A percentile compares a stretch with the other conserved stretches of the same genome.
These are phyloP conservation scores for Chrysoporthe deuterocubensis DNA, from an alignment of 2,329 filamentous ascomycete species.

Conservation along the genomic window DNA sequence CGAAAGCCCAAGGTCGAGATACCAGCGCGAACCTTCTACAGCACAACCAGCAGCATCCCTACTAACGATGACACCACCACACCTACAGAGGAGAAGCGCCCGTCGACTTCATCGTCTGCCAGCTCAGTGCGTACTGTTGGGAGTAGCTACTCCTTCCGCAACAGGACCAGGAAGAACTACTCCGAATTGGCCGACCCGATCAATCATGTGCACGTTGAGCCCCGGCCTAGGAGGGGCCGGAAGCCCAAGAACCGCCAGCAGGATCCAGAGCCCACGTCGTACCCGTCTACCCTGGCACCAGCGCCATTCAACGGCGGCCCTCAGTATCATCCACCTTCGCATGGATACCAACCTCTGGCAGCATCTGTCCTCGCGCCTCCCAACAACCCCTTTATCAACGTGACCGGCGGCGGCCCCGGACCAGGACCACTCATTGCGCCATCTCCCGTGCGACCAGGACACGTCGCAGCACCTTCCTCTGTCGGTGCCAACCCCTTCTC, in stretches of 20 bases:
- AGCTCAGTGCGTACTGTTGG: slow-evolving; percentile 53
- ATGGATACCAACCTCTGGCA: slow-evolving; percentile 11
- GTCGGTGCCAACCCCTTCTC: slow-evolving; percentile 29
- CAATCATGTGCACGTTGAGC: slow-evolving; percentile 41
- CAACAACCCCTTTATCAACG: slow-evolving; percentile 27
- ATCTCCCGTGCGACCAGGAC: slow-evolving; percentile 23
- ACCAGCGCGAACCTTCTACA: slow-evolving; percentile 35
- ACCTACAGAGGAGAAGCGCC: slow-evolving; percentile 52
- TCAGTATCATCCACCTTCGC: slow-evolving; percentile 9
- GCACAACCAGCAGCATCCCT: slow-evolving; percentile 36
- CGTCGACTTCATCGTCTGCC: slow-evolving; percentile 58
- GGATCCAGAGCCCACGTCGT: slow-evolving; percentile 22
- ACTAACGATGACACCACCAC: slow-evolving; percentile 40
- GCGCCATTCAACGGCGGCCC: background rate
- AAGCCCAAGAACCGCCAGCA: slow-evolving; percentile 28
- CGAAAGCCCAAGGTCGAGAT: slow-evolving; percentile 32
- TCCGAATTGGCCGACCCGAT: slow-evolving; percentile 51
- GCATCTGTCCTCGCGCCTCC: slow-evolving; percentile 25
- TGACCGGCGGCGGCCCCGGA: slow-evolving; percentile 26
- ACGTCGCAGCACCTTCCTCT: slow-evolving; percentile 18
- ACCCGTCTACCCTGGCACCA: slow-evolving; percentile 19
- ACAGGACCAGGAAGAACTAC: slow-evolving; percentile 60
- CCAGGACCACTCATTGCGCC: slow-evolving; percentile 27
- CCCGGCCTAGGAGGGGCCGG: slow-evolving; percentile 39
- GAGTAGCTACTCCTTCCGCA: slow-evolving; percentile 57